phyloP scores from a whole-genome alignment of 164 flowering plant species.

The Echeveria elegans region DNA sequence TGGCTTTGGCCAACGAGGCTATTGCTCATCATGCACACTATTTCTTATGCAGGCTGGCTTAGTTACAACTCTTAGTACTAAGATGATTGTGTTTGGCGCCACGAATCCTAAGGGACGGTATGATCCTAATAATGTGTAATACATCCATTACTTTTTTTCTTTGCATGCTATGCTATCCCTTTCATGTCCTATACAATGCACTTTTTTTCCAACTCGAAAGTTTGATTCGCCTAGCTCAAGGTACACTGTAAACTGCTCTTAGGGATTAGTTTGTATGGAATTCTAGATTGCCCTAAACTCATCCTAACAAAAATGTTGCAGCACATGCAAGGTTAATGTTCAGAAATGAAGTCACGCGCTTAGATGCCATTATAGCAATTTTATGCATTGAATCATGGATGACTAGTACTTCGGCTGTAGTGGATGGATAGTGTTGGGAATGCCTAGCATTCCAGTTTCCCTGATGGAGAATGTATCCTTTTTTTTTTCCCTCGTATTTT shows the following conservation, averaged over 20 bases:
- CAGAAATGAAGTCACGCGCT: slow-evolving; percentile 74
- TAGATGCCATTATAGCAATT: slow-evolving; percentile 90
- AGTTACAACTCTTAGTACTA: slow-evolving; percentile 86
- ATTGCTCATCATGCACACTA: background rate
- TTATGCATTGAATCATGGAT: slow-evolving; percentile 92
- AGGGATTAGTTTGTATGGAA: background rate
- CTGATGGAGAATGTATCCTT: slow-evolving; percentile 97
- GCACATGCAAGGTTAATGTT: slow-evolving; percentile 98
- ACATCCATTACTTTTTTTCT: slow-evolving; percentile 1
- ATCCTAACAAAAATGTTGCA: slow-evolving; percentile 19
- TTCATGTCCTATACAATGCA: background rate
- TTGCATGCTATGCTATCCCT: background rate
- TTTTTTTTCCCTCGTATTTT: background rate
- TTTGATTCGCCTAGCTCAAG: slow-evolving; percentile 92
- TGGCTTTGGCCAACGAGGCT: background rate
- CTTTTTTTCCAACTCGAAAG: no score
- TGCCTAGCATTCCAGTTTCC: slow-evolving; percentile 87
- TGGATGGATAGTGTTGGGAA: slow-evolving; percentile 86
- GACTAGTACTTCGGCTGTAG: slow-evolving; percentile 93
- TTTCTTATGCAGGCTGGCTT: slow-evolving; percentile 77
- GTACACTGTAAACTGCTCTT: slow-evolving; percentile 17
- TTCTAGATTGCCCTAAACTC: background rate
- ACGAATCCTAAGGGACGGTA: slow-evolving; percentile 97
- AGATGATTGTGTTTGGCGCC: slow-evolving; percentile 91
- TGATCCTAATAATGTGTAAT: slow-evolving; percentile 89